Percentiles rank a stretch among this genome's conserved stretches.
Conservation (phyloP, 1,284 basidiomycete genomes). For the Leccinum subfulvum region DNA sequence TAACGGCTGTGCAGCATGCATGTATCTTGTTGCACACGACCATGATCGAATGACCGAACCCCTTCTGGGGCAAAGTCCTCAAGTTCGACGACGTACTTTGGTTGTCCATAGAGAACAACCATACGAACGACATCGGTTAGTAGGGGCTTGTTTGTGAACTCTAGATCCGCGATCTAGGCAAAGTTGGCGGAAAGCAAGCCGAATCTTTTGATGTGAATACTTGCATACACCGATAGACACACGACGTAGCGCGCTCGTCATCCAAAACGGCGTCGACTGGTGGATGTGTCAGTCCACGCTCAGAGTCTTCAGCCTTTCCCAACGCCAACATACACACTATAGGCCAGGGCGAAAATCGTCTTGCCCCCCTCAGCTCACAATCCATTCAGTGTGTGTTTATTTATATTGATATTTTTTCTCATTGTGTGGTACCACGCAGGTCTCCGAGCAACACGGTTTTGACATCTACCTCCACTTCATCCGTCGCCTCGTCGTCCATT, state of each 20-base stretch:
- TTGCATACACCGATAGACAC: too few species aligned
- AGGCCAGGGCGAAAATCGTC: slow-evolving; percentile 85
- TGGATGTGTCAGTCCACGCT: slow-evolving; percentile 69
- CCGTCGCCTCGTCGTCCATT: slow-evolving; percentile 85
- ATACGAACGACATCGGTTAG: too few species aligned
- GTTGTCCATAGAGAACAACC: too few species aligned
- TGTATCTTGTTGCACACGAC: too few species aligned
- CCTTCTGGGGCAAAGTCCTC: too few species aligned
- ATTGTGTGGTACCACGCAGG: slow-evolving; percentile 43
- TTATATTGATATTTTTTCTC: slow-evolving; percentile 9
- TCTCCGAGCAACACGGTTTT: slow-evolving; percentile 90
- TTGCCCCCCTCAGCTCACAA: slow-evolving; percentile 88
- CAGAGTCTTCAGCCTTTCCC: slow-evolving; percentile 64
- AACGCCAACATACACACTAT: slow-evolving; percentile 68
- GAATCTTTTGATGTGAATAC: too few species aligned
- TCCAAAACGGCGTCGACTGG: slow-evolving; percentile 74
- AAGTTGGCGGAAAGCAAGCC: too few species aligned
- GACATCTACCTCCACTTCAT: slow-evolving; percentile 96
- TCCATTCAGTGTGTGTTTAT: slow-evolving; percentile 66
- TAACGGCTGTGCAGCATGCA: too few species aligned
- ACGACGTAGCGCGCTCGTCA: slow-evolving; percentile 12
- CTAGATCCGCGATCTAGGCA: too few species aligned
- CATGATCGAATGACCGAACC: too few species aligned
- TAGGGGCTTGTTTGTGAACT: too few species aligned
- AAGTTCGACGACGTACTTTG: too few species aligned